Conservation (phyloP, 352 stramenopile genomes). For the Phytophthora cryptogea region DNA sequence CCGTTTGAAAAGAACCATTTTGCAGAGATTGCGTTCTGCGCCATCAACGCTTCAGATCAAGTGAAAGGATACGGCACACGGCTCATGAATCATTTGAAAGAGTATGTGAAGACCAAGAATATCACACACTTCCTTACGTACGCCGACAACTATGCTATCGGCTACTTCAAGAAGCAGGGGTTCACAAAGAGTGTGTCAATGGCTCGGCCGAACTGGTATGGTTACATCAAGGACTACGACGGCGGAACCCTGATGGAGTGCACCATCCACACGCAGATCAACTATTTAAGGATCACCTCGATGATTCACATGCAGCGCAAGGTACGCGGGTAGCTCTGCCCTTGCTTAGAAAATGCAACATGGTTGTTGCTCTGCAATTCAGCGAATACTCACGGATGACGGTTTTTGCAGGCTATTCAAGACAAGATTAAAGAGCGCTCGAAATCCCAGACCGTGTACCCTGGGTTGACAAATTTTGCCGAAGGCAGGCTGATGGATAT, state of each 20-base stretch:
- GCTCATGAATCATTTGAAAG: constrained; percentile 99
- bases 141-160: constrained; percentile 98
- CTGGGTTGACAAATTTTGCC: constrained; percentile 70
- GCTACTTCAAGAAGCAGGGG: constrained; percentile 99
- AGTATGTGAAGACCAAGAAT: constrained; percentile 92
- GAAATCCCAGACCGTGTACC: constrained; percentile 72
- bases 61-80: constrained; percentile 97
- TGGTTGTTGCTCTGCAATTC: constrained; percentile 19
- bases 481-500: constrained; percentile 87
- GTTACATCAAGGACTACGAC: constrained; percentile 99
- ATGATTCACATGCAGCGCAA: constrained; percentile 95
- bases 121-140: constrained; percentile 98
- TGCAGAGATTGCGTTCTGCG: constrained; percentile 99
- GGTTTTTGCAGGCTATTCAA: constrained; percentile 64
- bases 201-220: constrained; percentile 91
- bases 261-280: constrained; percentile 97
- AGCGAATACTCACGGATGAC: constrained; percentile 5
- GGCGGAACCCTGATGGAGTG: constrained; percentile 99
- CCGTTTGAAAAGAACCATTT: constrained; percentile 95
- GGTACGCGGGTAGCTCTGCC: constrained; percentile 46
- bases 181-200: constrained; percentile 91
- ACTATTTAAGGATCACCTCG: constrained; percentile 95
- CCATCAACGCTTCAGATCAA: constrained; percentile 96
- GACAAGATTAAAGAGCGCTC: constrained; percentile 84
- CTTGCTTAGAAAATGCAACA: not conserved